phyloP scores from a whole-genome alignment of 1,284 basidiomycete species.

The Tilletiaria anomala region DNA sequence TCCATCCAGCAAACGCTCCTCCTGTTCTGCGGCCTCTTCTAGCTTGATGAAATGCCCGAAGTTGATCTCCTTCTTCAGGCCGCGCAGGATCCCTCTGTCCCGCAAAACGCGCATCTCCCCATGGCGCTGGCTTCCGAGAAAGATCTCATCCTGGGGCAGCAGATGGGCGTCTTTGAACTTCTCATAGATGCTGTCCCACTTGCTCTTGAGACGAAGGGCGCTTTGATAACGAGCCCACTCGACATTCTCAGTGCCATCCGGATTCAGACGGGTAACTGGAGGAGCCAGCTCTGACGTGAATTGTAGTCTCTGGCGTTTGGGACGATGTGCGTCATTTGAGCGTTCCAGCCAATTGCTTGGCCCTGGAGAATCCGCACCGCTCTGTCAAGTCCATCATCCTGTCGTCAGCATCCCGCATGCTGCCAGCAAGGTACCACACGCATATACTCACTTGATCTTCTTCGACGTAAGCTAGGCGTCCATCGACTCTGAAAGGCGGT shows the following conservation, averaged over 20 bases:
- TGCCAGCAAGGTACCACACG: background rate
- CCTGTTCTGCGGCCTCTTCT: conserved; percentile 9
- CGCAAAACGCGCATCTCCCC: conserved; percentile 17
- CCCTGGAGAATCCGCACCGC: background rate
- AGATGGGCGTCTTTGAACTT: conserved; percentile 33
- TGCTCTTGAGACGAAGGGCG: conserved; percentile 23
- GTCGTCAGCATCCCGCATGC: background rate
- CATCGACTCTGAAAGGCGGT: too few species aligned
- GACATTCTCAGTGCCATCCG: conserved; percentile 23
- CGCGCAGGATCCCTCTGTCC: conserved; percentile 24
- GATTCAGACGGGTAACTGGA: conserved; percentile 5
- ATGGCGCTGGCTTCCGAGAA: conserved; percentile 23
- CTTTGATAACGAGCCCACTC: conserved; percentile 27
- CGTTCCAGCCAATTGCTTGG: too few species aligned
- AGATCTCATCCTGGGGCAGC: conserved; percentile 33
- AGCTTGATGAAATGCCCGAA: conserved; percentile 34
- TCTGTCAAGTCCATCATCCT: background rate
- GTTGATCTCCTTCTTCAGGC: conserved; percentile 12
- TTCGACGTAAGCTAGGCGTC: too few species aligned
- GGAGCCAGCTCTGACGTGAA: background rate
- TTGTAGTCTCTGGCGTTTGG: background rate
- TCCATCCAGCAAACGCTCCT: background rate
- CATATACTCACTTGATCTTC: background rate
- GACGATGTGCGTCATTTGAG: too few species aligned
- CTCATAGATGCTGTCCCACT: conserved; percentile 34